phyloP scores from a whole-genome alignment of 805 yeast species.

The Ogataea nitratoaversa region DNA sequence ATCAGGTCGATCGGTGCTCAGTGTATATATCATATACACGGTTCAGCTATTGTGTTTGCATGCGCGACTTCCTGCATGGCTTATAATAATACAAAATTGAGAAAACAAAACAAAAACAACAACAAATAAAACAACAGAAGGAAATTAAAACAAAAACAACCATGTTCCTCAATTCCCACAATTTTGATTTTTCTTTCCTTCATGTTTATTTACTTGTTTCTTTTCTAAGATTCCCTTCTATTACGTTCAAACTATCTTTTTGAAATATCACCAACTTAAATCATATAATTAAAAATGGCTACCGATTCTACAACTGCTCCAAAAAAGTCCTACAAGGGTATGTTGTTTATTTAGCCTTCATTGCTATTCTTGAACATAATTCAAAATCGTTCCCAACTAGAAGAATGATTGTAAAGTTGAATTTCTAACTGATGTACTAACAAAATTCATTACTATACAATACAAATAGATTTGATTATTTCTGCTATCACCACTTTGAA shows the following conservation, averaged over 20 bases:
- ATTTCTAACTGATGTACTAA: not conserved
- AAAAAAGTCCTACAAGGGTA: slow-evolving; percentile 46
- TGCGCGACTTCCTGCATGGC: not conserved
- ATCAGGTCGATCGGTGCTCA: too few species aligned
- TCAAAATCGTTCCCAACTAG: too few species aligned
- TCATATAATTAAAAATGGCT: slow-evolving; percentile 29
- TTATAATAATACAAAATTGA: too few species aligned
- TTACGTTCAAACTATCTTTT: not conserved
- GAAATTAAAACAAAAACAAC: slow-evolving; percentile 1
- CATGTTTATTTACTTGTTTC: not conserved
- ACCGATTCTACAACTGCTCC: slow-evolving; percentile 32
- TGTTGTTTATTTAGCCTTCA: slow-evolving; percentile 18
- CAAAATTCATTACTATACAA: slow-evolving; percentile 13
- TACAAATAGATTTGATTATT: slow-evolving; percentile 49
- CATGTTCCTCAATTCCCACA: slow-evolving; percentile 2
- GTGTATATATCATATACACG: not conserved
- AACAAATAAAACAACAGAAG: not conserved
- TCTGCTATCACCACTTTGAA: slow-evolving; percentile 68
- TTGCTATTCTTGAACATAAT: not conserved
- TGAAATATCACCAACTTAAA: not conserved
- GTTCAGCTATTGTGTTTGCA: not conserved
- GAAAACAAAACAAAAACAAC: not conserved
- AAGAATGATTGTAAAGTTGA: too few species aligned
- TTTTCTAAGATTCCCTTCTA: not conserved
- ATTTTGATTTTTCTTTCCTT: not conserved